Base-by-base conservation (phyloP, 192 early-diverging fungal genomes). In the Irineochytrium annulatum region DNA sequence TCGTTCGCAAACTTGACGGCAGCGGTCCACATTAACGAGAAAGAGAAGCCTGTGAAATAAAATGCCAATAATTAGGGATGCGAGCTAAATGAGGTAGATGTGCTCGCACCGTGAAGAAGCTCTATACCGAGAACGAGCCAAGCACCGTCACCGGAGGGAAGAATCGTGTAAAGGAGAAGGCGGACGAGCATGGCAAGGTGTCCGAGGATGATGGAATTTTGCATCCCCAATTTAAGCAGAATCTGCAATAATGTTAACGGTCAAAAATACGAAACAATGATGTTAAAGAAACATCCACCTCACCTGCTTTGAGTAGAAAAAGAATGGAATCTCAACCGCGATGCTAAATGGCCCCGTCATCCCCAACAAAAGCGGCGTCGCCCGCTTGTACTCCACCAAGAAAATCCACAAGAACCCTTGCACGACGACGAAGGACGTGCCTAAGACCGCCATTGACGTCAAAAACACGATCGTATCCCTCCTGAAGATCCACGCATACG, bases 31-130 rank as follows among this genome's bases (percentile, higher is more conserved):
- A 49, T 49, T 24, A 49, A 6, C 13, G 46, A 20, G 24, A 49
- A 49, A 8, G 46, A 49, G 13, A 49, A 22, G 24, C n/a, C n/a
- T n/a, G n/a, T n/a, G n/a, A n/a, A n/a, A n/a, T n/a, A n/a, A n/a
- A n/a, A n/a, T n/a, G n/a, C n/a, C n/a, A n/a, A n/a, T n/a, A n/a
- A n/a, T n/a, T n/a, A n/a, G n/a, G n/a, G n/a, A n/a, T n/a, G n/a
- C n/a, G n/a, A n/a, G n/a, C n/a, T n/a, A n/a, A n/a, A n/a, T n/a
- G n/a, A n/a, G n/a, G n/a, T n/a, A n/a, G n/a, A n/a, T n/a, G n/a
- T n/a, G n/a, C n/a, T n/a, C n/a, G n/a, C n/a, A n/a, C 46, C 46
- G 46, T 49, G 46, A 6, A 49, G 24, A 22, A 49, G 46, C 46
- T 49, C 46, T 6, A 49, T 24, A 6, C 13, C 46, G 17, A 49